These are phyloP conservation scores for Fragilariopsis cylindrus DNA, from an alignment of 108 stramenopile genomes.

Conservation along the genomic window DNA sequence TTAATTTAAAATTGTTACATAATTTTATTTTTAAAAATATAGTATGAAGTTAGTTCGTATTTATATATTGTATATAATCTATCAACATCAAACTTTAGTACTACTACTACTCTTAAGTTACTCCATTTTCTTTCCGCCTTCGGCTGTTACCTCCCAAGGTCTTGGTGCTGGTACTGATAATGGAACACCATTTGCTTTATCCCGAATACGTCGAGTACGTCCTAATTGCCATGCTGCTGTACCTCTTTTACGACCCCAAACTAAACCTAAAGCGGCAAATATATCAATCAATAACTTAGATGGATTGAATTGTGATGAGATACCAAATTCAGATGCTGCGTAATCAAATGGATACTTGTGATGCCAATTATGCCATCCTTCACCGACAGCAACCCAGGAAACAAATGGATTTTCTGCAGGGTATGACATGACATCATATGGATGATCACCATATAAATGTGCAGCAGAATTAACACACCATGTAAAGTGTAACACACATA, in stretches of 20 bases:
- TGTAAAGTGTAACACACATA: constrained; percentile 94
- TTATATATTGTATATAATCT: too few species aligned
- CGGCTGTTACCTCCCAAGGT: constrained; percentile 77
- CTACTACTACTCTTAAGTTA: constrained; percentile 1
- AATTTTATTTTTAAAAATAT: too few species aligned
- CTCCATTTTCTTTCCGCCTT: constrained; percentile 26
- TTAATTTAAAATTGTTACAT: too few species aligned
- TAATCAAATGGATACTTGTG: constrained; percentile 99
- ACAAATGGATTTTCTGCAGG: constrained; percentile 98
- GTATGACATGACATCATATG: constrained; percentile 93
- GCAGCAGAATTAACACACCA: constrained; percentile 99
- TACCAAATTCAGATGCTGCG: constrained; percentile 95
- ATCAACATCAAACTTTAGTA: background rate
- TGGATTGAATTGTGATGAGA: constrained; percentile 97
- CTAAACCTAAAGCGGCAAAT: constrained; percentile 84
- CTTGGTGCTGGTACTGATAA: constrained; percentile 80
- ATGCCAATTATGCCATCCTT: constrained; percentile 99
- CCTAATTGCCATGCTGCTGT: constrained; percentile 93
- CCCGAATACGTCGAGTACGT: constrained; percentile 80
- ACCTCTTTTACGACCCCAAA: constrained; percentile 90
- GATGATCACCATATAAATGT: constrained; percentile 98
- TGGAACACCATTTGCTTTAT: constrained; percentile 57
- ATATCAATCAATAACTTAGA: constrained; percentile 94
- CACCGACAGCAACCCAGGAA: constrained; percentile 92
- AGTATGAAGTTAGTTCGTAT: too few species aligned